Evolutionary conservation across 2,329 filamentous ascomycete genomes (phyloP).

Genomic region (Cordyceps tenuipes): DNA sequence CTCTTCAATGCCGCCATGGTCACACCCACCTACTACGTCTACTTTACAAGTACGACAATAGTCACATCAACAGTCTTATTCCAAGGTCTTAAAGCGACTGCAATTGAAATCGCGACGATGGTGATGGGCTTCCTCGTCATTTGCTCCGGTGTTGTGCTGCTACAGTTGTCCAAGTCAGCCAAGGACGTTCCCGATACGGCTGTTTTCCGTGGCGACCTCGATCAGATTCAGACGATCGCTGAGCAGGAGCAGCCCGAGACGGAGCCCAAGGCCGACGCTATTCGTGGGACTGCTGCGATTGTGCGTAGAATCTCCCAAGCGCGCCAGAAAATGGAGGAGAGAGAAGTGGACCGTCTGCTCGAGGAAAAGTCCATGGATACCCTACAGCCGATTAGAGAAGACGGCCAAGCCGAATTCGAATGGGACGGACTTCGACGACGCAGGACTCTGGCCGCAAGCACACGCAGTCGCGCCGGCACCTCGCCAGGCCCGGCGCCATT

Average conservation of each 20-base stretch:
- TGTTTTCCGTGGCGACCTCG: conserved; percentile 84
- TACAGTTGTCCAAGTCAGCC: conserved; percentile 95
- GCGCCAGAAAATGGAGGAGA: conserved; percentile 68
- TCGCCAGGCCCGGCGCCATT: conserved; percentile 21
- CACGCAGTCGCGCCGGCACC: conserved; percentile 11
- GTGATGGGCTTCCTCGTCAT: conserved; percentile 92
- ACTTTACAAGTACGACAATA: conserved; percentile 94
- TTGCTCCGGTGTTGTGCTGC: conserved; percentile 80
- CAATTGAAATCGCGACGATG: conserved; percentile 73
- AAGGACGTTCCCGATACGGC: conserved; percentile 94
- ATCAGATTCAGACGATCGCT: conserved; percentile 91
- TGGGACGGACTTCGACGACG: conserved; percentile 86
- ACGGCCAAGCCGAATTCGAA: conserved; percentile 62
- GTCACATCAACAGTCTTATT: conserved; percentile 89
- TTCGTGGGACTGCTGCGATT: conserved; percentile 83
- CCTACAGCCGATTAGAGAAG: conserved; percentile 69
- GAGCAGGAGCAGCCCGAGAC: conserved; percentile 94
- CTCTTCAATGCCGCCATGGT: conserved; percentile 94
- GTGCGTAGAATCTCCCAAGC: conserved; percentile 71
- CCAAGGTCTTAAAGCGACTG: conserved; percentile 83
- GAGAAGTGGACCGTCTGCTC: conserved; percentile 69
- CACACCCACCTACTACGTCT: conserved; percentile 97
- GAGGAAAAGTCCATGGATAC: conserved; percentile 66
- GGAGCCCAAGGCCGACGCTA: conserved; percentile 92
- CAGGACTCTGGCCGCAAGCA: conserved; percentile 38